Evolutionary conservation across 305 asterid genomes (phyloP).

Genomic region (Striga hermonthica): DNA sequence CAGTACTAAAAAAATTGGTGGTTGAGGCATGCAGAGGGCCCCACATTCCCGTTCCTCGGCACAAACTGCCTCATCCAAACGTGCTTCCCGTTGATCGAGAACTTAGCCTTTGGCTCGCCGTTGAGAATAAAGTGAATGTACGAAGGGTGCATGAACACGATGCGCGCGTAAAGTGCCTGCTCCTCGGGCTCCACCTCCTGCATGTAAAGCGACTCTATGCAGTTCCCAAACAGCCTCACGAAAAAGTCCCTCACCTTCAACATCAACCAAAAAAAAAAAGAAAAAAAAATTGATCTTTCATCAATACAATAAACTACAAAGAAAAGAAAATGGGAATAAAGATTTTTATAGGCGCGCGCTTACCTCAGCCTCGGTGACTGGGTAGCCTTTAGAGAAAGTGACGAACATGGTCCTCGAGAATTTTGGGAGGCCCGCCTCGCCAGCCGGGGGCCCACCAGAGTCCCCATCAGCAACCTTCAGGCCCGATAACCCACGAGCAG

Average conservation of each 20-base stretch:
- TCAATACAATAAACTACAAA: too few relatives aligned
- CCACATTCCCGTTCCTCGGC: constrained; percentile 27
- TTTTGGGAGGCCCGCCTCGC: not conserved
- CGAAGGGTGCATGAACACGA: constrained; percentile 30
- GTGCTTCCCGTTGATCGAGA: constrained; percentile 47
- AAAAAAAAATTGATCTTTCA: too few relatives aligned
- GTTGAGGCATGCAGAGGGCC: constrained; percentile 2
- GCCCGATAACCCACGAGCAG: constrained; percentile 20
- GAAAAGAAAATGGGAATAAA: too few relatives aligned
- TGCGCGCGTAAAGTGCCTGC: constrained; percentile 47
- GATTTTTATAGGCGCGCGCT: too few relatives aligned
- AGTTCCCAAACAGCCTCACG: constrained; percentile 32
- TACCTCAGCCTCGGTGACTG: constrained; percentile 38
- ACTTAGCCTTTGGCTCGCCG: constrained; percentile 40
- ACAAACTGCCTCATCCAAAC: constrained; percentile 47
- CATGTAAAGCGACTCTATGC: constrained; percentile 45
- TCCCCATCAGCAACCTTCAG: constrained; percentile 27
- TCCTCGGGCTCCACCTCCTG: constrained; percentile 39
- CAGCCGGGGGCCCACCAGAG: not conserved
- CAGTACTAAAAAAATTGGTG: not conserved
- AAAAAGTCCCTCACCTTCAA: constrained; percentile 33
- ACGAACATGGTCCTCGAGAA: constrained; percentile 45
- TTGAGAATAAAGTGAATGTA: constrained; percentile 32
- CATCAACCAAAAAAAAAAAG: too few relatives aligned
- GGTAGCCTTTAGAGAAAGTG: constrained; percentile 50